Evolutionary conservation across 768 basidiomycete genomes (phyloP), one percentile per base, ranked within the genome.

Genomic region (Leucosporidium yakuticum): DNA sequence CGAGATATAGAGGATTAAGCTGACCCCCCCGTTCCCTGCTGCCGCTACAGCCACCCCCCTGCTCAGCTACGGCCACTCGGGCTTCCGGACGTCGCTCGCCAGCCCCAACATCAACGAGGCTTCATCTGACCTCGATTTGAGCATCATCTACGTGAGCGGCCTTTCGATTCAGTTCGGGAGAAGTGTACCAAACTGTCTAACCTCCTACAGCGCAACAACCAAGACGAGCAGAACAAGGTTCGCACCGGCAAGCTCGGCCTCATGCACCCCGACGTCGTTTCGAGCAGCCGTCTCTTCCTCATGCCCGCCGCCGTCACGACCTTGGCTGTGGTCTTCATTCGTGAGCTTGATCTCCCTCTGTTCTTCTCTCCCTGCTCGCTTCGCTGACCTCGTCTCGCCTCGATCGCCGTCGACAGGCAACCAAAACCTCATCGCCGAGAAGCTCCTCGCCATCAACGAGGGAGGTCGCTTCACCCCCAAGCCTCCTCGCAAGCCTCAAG

Each of bases 221-320:
- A 83, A 36, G 80, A 78, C 23, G 83, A 80, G 23, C 82, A 85
- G 12, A 76, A 85, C 32, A 74, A 76, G 4, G 82, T 91, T 20
- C 82, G 89, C 64, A 82, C 63, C 4, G 55, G 27, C 60, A 86
- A 88, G 4, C 81, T 84, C 0, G 90, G 90, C 4, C 81, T 77
- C 67, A 79, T 91, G n/a, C 83, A 80, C 78, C 81, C 85, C 25
- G 90, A 91, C 74, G 81, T 83, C 1, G 89, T 90, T 71, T 62
- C 71, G 0, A 56, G 58, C 50, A 25, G 50, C 32, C 58, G 69
- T 48, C 49, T 74, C 58, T 67, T 86, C 60, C 79, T 85, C 68
- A 88, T 91, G 87, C 88, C 89, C 0, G 89, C 89, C 31, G 80
- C 87, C 4, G 82, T 81, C 21, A 83, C 85, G 69, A 88, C 87